These are phyloP conservation scores for Backusella circina DNA, from an alignment of 192 early-diverging fungal species.

Conservation along the genomic window DNA sequence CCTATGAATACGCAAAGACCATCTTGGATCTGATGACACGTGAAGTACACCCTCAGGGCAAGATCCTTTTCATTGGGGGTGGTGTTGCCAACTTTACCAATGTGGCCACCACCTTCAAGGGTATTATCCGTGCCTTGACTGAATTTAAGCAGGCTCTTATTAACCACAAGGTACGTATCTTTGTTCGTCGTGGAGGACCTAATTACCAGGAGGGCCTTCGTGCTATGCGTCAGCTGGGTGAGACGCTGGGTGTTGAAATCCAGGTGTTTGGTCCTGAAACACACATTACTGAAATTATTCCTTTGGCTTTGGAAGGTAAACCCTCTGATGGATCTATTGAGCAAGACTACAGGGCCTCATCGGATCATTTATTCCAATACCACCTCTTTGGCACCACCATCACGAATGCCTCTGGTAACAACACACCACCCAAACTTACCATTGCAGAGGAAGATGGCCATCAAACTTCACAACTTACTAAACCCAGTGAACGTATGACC, in stretches of 20 bases:
- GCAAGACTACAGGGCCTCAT: slow-evolving; percentile 43
- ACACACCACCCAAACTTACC: slow-evolving; percentile 30
- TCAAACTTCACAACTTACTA: slow-evolving; percentile 46
- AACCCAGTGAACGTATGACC: slow-evolving; percentile 44
- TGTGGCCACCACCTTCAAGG: slow-evolving; percentile 98
- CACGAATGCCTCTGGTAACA: neutral
- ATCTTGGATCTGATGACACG: slow-evolving; percentile 98
- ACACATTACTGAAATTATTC: slow-evolving; percentile 98
- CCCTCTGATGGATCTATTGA: slow-evolving; percentile 31
- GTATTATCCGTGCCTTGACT: slow-evolving; percentile 89
- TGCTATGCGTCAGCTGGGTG: slow-evolving; percentile 89
- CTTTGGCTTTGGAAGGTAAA: slow-evolving; percentile 78
- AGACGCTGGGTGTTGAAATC: slow-evolving; percentile 90
- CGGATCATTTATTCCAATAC: slow-evolving; percentile 58
- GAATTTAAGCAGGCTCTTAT: slow-evolving; percentile 90
- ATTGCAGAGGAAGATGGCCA: slow-evolving; percentile 41
- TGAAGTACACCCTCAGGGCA: slow-evolving; percentile 79
- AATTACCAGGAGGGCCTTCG: slow-evolving; percentile 99
- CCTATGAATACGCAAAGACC: slow-evolving; percentile 98
- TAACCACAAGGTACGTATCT: slow-evolving; percentile 86
- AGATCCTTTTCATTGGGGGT: slow-evolving; percentile 96
- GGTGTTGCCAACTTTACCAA: slow-evolving; percentile 99
- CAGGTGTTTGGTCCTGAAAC: slow-evolving; percentile 96
- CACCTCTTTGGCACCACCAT: slow-evolving; percentile 40
- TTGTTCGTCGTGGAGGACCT: slow-evolving; percentile 95